phyloP scores from a whole-genome alignment of 2,329 filamentous ascomycete genomes.

The Fusarium sarcochroum region DNA sequence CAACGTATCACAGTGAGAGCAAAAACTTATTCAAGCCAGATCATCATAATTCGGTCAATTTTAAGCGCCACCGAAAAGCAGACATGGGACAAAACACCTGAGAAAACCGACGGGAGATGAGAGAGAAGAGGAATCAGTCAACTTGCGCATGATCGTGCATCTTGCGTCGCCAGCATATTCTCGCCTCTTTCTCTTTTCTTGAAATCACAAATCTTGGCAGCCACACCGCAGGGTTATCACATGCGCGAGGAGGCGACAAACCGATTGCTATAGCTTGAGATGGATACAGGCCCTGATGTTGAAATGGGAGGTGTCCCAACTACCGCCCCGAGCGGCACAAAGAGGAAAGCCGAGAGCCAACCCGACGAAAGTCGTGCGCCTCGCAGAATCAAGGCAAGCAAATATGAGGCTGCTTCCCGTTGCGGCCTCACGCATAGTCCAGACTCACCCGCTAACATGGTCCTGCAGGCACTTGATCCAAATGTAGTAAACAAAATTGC shows the following conservation, averaged over 20 bases:
- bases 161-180: constrained; percentile 10
- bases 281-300: constrained; percentile 59
- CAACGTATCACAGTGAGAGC: constrained; percentile 14
- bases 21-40: background rate
- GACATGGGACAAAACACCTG: constrained; percentile 26
- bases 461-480: constrained; percentile 81
- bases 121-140: constrained; percentile 36
- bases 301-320: constrained; percentile 30
- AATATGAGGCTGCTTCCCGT: constrained; percentile 6
- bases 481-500: constrained; percentile 99
- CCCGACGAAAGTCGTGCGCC: constrained; percentile 57
- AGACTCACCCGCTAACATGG: constrained; percentile 19
- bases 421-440: constrained; percentile 13
- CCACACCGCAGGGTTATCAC: constrained; percentile 5
- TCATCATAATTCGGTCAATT: constrained; percentile 1
- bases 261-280: constrained; percentile 40
- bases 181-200: background rate
- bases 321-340: constrained; percentile 55
- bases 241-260: constrained; percentile 2
- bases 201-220: background rate
- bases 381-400: constrained; percentile 65
- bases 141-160: constrained; percentile 18
- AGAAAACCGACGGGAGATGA: constrained; percentile 16
- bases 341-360: constrained; percentile 63
- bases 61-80: constrained; percentile 4